These are phyloP conservation scores for Schwanniomyces sp. DNA, from an alignment of 805 yeast species.

Conservation along the genomic window DNA sequence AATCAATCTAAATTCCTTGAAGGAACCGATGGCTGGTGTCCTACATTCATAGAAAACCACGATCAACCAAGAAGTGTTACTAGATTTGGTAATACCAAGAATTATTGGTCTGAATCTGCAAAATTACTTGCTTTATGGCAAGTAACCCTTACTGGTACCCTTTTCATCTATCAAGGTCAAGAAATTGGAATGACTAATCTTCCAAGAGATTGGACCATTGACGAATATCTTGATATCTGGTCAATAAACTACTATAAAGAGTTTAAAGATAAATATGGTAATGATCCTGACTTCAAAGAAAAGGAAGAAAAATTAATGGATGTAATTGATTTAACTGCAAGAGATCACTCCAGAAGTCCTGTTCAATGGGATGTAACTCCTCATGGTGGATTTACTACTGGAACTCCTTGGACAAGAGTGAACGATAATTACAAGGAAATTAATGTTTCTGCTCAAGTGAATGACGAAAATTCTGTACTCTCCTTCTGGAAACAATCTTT, in stretches of 20 bases:
- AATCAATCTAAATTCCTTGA: conserved; percentile 39
- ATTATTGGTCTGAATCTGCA: conserved; percentile 39
- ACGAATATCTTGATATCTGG: conserved; percentile 52
- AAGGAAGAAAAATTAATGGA: conserved; percentile 22
- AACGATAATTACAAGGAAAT: conserved; percentile 50
- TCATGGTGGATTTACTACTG: conserved; percentile 49
- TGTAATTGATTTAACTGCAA: conserved; percentile 36
- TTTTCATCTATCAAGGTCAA: conserved; percentile 61
- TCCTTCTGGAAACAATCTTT: conserved; percentile 47
- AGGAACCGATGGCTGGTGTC: conserved; percentile 57
- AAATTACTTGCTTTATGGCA: conserved; percentile 50
- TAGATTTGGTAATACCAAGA: conserved; percentile 48
- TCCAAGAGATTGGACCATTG: conserved; percentile 44
- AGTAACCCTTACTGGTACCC: conserved; percentile 51
- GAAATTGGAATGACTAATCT: conserved; percentile 58
- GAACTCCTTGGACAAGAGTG: conserved; percentile 53
- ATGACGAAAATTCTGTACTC: conserved; percentile 47
- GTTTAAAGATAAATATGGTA: conserved; percentile 23
- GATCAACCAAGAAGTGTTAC: conserved; percentile 57
- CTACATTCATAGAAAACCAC: conserved; percentile 57
- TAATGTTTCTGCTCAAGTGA: conserved; percentile 47
- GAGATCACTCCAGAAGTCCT: conserved; percentile 58
- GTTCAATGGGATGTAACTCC: conserved; percentile 51
- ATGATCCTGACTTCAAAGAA: conserved; percentile 22
- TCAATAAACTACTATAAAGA: conserved; percentile 42